These are phyloP conservation scores for Knufia petricola DNA, from an alignment of 2,329 filamentous ascomycete genomes.

Conservation along the genomic window DNA sequence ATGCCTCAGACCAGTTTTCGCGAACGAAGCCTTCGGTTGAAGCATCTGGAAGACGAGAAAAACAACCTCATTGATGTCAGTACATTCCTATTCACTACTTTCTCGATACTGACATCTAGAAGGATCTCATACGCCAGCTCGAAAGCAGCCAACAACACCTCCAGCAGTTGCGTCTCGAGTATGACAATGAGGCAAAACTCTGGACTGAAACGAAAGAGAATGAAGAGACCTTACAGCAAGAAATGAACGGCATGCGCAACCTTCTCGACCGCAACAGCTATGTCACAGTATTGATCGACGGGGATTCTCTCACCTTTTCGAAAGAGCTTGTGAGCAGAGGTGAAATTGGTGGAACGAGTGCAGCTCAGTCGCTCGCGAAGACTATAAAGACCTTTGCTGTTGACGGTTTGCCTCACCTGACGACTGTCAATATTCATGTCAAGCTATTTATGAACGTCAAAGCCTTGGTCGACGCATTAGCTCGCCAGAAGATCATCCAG, in stretches of 20 bases:
- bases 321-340: slow-evolving; percentile 42
- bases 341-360: slow-evolving; percentile 44
- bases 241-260: slow-evolving; percentile 9
- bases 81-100: background rate
- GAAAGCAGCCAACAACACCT: slow-evolving; percentile 33
- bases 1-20: slow-evolving; percentile 14
- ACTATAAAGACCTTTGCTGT: slow-evolving; percentile 37
- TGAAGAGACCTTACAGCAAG: slow-evolving; percentile 39
- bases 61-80: slow-evolving; percentile 40
- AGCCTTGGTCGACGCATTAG: slow-evolving; percentile 40
- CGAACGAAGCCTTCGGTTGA: slow-evolving; percentile 37
- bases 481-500: slow-evolving; percentile 36
- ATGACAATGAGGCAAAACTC: slow-evolving; percentile 39
- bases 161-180: slow-evolving; percentile 29
- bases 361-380: slow-evolving; percentile 41
- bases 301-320: slow-evolving; percentile 46
- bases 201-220: slow-evolving; percentile 39
- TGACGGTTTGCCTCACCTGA: slow-evolving; percentile 32
- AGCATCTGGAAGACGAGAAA: slow-evolving; percentile 37
- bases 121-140: slow-evolving; percentile 40
- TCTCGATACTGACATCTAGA: slow-evolving; percentile 10
- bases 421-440: slow-evolving; percentile 40
- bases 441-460: slow-evolving; percentile 47
- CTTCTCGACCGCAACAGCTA: slow-evolving; percentile 44
- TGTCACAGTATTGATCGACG: slow-evolving; percentile 46